Evolutionary conservation across 352 stramenopile species (phyloP), one percentile per base, ranked within the genome.

Genomic region (Globisporangium paroecandrum): DNA sequence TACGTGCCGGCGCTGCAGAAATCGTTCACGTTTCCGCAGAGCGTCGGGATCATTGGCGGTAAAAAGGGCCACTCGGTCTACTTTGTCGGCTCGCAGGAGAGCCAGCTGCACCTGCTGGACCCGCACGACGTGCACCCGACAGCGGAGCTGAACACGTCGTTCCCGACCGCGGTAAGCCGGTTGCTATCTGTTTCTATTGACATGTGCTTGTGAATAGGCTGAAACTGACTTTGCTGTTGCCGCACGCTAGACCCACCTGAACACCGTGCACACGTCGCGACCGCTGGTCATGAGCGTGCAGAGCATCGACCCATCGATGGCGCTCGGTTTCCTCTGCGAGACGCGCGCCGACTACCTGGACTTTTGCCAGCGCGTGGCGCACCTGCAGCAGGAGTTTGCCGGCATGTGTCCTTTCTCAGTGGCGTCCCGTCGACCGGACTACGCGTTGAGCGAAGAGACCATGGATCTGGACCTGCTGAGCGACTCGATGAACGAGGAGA

Each of bases 11-110:
- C 84, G 25, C 62, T 97, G 20, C 66, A 88, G 43, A 81, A 89
- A 57, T 91, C 85, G 24, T 94, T 98, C 61, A 72, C 80, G 64
- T 94, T 99, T 51, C 89, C 90, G 15, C 93, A 98, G 71, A 98
- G 89, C 43, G 89, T 98, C 22, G 96, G 96, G 9, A 96, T 99
- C 70, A 89, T 99, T 36, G 96, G 96, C 47, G 96, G 96, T 64
- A 97, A 96, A 68, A 97, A 96, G 43, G 82, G 93, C 8, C 93
- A 98, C 77, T 98, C 96, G 12, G 87, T 98, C 56, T 99, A 98
- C 78, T 99, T 98, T 85, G 97, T 98, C 43, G 95, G 93, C 34
- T 83, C 91, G 6, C 86, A 97, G 67, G 82, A 88, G 5, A 78
- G 92, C 65, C 83, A 87, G 29, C 68, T 97, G 53, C 85, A 92